A percentile compares a stretch with the other conserved stretches of the same genome.
Conservation (phyloP, 257 asterid species). For the Salvia hispanica region DNA sequence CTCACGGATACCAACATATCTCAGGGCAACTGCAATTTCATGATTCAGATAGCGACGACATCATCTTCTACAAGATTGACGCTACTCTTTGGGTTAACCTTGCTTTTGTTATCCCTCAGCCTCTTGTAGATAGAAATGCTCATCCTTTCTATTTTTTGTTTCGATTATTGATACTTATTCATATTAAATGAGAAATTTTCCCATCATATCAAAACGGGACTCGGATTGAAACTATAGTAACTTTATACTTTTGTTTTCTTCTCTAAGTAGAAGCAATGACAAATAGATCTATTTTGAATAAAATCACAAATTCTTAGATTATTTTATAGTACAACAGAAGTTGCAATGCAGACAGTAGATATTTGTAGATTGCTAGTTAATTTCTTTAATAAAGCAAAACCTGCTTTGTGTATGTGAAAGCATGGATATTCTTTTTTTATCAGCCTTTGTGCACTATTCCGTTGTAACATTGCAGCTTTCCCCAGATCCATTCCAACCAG, state of each 20-base stretch:
- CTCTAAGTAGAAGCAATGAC: background rate
- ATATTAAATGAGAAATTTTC: background rate
- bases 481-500: background rate
- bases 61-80: slow-evolving; percentile 37
- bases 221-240: background rate
- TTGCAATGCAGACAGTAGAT: too few relatives aligned
- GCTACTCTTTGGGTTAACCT: slow-evolving; percentile 9
- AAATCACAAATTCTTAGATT: too few relatives aligned
- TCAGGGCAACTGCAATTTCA: slow-evolving; percentile 68
- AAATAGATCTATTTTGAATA: too few relatives aligned
- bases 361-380: too few relatives aligned
- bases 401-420: too few relatives aligned
- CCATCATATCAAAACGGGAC: background rate
- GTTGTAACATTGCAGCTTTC: background rate
- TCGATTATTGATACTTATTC: background rate
- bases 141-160: background rate
- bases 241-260: background rate
- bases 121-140: background rate
- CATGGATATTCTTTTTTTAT: too few relatives aligned
- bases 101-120: background rate
- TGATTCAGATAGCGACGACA: slow-evolving; percentile 58
- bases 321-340: too few relatives aligned
- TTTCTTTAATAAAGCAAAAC: too few relatives aligned
- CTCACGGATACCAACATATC: slow-evolving; percentile 60
- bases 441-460: too few relatives aligned